Evolutionary conservation across 176 grass and related monocot species (phyloP), one percentile per base, ranked within the genome.

Genomic region (Poa pratensis): DNA sequence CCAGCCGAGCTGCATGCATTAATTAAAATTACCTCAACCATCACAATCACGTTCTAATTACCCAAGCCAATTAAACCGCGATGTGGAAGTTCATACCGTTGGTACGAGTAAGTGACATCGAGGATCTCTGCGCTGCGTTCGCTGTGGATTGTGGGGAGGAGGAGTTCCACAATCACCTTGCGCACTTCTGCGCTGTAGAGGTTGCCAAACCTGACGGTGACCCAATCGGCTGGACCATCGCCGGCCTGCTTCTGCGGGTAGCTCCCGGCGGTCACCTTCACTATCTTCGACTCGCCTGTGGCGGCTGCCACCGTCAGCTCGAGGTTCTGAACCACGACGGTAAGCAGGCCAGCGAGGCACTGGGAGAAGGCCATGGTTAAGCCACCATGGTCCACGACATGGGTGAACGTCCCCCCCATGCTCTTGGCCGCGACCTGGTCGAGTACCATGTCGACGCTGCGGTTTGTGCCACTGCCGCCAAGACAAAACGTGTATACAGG

Each of bases 311-410:
- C 9, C 30, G 10, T 67, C 32, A 85, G 83, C 3, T 42, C 5
- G 32, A 85, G 61, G 61, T 77, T 61, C 34, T 85, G 73, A 30
- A 76, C 83, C 0, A 67, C 32, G 0, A 76, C 82, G 2, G 82
- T 84, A n/a, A 84, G 59, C 14, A 84, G 72, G n/a, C 82, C 82
- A 2, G 24, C 82, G 7, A 84, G 57, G 69, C 48, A 70, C 71
- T 64, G 82, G 6, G 82, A 49, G 27, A 75, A 84, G 4, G 42
- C 40, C 70, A 75, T 16, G 42, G 32, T 69, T 30, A 54, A 4
- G 24, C 26, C 3, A 11, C 43, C 59, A 0, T 50, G 45, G 13
- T 59, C 57, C 57, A 43, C 45, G 0, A 37, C 9, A 22, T 59
- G 57, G 73, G 32, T 52, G 71, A 54, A 85, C 0, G 60, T 67